phyloP scores from a whole-genome alignment of 768 basidiomycete genomes.

The Xanthoconium stramineum region DNA sequence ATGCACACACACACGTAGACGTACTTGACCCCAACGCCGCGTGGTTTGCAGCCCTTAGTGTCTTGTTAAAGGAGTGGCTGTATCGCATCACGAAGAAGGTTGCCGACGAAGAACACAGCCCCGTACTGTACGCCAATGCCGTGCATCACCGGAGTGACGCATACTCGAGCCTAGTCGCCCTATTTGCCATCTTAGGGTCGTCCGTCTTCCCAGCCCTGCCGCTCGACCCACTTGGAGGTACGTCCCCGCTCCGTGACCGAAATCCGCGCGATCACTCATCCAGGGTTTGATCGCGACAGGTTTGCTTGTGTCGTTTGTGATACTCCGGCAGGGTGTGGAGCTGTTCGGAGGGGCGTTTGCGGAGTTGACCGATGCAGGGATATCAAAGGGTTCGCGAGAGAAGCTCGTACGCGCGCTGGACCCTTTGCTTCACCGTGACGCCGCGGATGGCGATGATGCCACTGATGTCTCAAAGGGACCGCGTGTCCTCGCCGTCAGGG shows the following conservation, averaged over 20 bases:
- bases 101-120: slow-evolving; percentile 86
- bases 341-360: slow-evolving; percentile 68
- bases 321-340: slow-evolving; percentile 71
- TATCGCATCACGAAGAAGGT: slow-evolving; percentile 87
- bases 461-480: background rate
- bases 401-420: slow-evolving; percentile 55
- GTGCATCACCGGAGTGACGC: slow-evolving; percentile 98
- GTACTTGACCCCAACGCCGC: slow-evolving; percentile 89
- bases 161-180: slow-evolving; percentile 87
- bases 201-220: slow-evolving; percentile 83
- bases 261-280: slow-evolving; percentile 4
- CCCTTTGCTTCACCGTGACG: slow-evolving; percentile 44
- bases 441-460: slow-evolving; percentile 17
- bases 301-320: slow-evolving; percentile 84
- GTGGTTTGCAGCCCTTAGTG: slow-evolving; percentile 86
- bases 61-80: slow-evolving; percentile 88
- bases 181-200: slow-evolving; percentile 89
- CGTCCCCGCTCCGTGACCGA: slow-evolving; percentile 16
- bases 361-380: slow-evolving; percentile 83
- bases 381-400: slow-evolving; percentile 52
- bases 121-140: slow-evolving; percentile 93
- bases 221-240: slow-evolving; percentile 92
- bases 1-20: slow-evolving; percentile 53
- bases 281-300: slow-evolving; percentile 41
- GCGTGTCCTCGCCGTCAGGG: slow-evolving; percentile 42